Evolutionary conservation across 768 basidiomycete genomes (phyloP).

Genomic region (Psilocybe tampanensis): DNA sequence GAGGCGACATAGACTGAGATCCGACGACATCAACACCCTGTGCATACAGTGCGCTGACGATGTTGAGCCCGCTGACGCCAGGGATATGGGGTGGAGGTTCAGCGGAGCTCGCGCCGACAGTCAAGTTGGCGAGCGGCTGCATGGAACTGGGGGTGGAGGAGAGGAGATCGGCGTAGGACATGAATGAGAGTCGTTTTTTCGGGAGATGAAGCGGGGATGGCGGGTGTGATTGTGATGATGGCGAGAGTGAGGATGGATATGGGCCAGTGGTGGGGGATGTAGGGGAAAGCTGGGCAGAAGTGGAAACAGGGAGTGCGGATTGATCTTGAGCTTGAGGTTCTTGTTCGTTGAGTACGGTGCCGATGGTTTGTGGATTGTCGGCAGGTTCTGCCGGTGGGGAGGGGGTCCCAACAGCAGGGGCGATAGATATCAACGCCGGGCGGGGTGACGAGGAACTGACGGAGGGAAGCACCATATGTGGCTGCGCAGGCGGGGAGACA

Average conservation of each 20-base stretch:
- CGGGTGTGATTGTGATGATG: conserved; percentile 35
- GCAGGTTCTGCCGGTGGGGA: too few relatives aligned
- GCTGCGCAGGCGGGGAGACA: neutral
- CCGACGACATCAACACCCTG: neutral
- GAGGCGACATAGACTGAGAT: neutral
- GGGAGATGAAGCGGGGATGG: conserved; percentile 49
- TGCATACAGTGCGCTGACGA: conserved; percentile 14
- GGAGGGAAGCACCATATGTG: neutral
- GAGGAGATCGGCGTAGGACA: conserved; percentile 87
- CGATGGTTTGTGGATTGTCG: too few relatives aligned
- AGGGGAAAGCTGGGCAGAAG: conserved; percentile 10
- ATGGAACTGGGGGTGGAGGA: conserved; percentile 74
- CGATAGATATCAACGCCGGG: conserved; percentile 4
- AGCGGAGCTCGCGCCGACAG: conserved; percentile 54
- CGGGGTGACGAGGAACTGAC: neutral
- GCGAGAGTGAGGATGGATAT: conserved; percentile 25
- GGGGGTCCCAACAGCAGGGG: too few relatives aligned
- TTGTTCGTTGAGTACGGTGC: too few relatives aligned
- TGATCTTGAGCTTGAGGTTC: conserved; percentile 1
- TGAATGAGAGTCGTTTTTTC: conserved; percentile 81
- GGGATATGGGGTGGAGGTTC: conserved; percentile 79
- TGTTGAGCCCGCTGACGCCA: conserved; percentile 49
- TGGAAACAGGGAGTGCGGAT: neutral
- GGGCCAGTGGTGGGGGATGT: conserved; percentile 1
- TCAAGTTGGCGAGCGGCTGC: conserved; percentile 72